phyloP scores from a whole-genome alignment of 345 rosid genomes.

The Linum tenue region DNA sequence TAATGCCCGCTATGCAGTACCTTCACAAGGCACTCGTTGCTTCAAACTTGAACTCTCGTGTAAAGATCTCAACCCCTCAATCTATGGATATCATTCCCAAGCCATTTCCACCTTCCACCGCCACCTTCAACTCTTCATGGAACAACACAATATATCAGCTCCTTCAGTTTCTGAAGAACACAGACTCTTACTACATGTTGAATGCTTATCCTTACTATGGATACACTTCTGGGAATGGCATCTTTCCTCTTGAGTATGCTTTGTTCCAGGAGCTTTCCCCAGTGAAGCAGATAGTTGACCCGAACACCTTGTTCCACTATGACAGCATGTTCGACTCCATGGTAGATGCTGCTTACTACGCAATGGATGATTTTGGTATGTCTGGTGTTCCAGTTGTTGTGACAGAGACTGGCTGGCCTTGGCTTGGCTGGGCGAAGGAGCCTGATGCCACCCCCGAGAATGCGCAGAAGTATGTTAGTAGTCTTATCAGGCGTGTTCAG shows the following conservation, averaged over 20 bases:
- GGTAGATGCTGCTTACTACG: slow-evolving; percentile 96
- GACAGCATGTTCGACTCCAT: slow-evolving; percentile 96
- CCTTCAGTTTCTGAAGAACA: slow-evolving; percentile 88
- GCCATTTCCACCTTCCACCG: slow-evolving; percentile 91
- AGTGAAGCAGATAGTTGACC: slow-evolving; percentile 93
- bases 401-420: slow-evolving; percentile 98
- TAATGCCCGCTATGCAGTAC: slow-evolving; percentile 73
- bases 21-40: slow-evolving; percentile 88
- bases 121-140: slow-evolving; percentile 66
- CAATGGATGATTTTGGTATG: slow-evolving; percentile 59
- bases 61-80: slow-evolving; percentile 81
- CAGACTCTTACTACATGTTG: slow-evolving; percentile 73
- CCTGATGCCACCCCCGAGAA: slow-evolving; percentile 65
- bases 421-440: slow-evolving; percentile 65
- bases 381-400: slow-evolving; percentile 68
- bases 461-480: slow-evolving; percentile 63
- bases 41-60: slow-evolving; percentile 57
- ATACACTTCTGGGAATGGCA: slow-evolving; percentile 72
- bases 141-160: slow-evolving; percentile 70
- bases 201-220: slow-evolving; percentile 94
- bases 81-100: slow-evolving; percentile 73
- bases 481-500: slow-evolving; percentile 62
- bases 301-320: slow-evolving; percentile 83
- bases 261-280: slow-evolving; percentile 61
- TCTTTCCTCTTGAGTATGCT: slow-evolving; percentile 85